A percentile compares a stretch with the other conserved stretches of the same genome.
Conservation (phyloP, 2,329 filamentous ascomycete genomes). For the Bimuria novae-zelandiae region DNA sequence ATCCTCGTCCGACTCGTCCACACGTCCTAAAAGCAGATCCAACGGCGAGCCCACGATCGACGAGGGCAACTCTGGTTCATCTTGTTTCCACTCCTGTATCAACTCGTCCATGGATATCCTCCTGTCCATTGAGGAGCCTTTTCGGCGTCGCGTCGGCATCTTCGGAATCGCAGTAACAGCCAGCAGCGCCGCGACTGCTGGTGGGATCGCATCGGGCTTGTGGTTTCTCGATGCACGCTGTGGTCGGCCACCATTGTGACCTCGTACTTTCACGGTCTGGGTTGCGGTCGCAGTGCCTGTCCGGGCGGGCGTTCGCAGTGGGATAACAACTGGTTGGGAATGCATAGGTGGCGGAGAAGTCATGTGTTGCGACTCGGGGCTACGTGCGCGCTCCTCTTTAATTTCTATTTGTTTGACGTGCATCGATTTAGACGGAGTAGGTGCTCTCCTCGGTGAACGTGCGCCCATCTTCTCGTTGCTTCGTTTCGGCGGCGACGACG, state of each 20-base stretch:
- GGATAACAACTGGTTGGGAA: conserved; percentile 51
- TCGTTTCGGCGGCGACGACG: conserved; percentile 34
- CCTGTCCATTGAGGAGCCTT: conserved; percentile 47
- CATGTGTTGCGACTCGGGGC: conserved; percentile 12
- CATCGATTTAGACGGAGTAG: conserved; percentile 16
- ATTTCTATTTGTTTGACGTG: conserved; percentile 20
- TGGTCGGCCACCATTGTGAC: conserved; percentile 36
- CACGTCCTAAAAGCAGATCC: conserved; percentile 60
- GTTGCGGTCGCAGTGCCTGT: conserved; percentile 28
- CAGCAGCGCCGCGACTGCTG: conserved; percentile 62
- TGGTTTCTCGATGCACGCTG: conserved; percentile 39
- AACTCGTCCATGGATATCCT: conserved; percentile 61
- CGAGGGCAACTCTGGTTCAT: conserved; percentile 46
- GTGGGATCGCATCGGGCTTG: conserved; percentile 53
- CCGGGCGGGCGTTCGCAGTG: conserved; percentile 39
- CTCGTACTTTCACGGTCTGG: conserved; percentile 37
- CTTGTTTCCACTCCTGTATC: conserved; percentile 59
- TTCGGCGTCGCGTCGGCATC: conserved; percentile 49
- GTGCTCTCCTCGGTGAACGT: conserved; percentile 24
- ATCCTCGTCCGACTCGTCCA: conserved; percentile 52
- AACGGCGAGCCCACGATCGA: conserved; percentile 54
- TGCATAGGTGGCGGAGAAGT: conserved; percentile 34
- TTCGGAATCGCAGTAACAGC: conserved; percentile 64
- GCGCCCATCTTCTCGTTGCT: conserved; percentile 39
- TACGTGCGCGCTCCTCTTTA: conserved; percentile 10